Conservation (phyloP, 345 rosid genomes). For the Clarkia xantiana region DNA sequence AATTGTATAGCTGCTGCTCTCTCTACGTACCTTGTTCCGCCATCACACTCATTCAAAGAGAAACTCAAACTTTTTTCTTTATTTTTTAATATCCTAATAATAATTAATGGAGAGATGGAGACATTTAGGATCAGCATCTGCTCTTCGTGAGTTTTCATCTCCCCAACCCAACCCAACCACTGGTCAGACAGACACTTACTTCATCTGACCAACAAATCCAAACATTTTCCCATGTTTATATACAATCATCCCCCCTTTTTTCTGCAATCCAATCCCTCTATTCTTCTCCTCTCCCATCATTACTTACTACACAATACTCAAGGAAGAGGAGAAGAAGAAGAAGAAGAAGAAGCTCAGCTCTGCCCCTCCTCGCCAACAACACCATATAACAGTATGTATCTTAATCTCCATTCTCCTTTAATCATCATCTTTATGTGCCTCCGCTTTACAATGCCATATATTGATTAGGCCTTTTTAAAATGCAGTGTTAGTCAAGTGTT, state of each 20-base stretch:
- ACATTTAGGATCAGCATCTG: background rate
- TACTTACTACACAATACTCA: background rate
- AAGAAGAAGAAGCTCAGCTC: background rate
- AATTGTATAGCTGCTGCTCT: background rate
- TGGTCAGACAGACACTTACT: constrained; percentile 6
- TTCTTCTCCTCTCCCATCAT: background rate
- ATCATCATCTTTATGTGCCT: no score
- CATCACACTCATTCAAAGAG: background rate
- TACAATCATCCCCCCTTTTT: constrained; percentile 4
- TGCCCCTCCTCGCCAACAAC: no score
- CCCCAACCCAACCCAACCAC: constrained; percentile 12
- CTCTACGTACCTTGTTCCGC: background rate
- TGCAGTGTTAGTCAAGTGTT: background rate
- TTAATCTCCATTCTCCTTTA: no score
- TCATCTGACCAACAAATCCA: background rate
- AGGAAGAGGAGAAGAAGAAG: background rate
- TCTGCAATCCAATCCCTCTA: constrained; percentile 2
- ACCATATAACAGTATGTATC: no score
- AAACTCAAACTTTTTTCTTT: background rate
- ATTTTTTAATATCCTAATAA: no score
- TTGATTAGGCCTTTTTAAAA: no score
- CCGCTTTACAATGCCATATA: no score
- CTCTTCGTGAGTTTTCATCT: background rate
- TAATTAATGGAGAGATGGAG: background rate
- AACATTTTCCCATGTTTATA: constrained; percentile 3